Conservation (phyloP, 1,139 yeast species). For the Yarrowia galli region DNA sequence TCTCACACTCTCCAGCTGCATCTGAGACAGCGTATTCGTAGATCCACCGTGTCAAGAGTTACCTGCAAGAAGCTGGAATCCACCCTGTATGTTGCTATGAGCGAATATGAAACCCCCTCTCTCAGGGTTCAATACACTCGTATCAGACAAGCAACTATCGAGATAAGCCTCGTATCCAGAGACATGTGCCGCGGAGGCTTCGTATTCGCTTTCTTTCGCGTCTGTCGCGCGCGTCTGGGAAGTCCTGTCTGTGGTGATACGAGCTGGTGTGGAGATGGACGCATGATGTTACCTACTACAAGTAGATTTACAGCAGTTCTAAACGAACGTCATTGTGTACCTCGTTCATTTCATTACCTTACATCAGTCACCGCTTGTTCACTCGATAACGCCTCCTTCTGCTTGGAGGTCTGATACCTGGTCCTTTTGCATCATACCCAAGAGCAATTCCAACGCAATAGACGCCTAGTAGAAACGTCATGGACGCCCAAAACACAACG, state of each 20-base stretch:
- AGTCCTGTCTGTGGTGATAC: background rate
- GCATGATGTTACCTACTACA: too few relatives aligned
- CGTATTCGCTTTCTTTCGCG: background rate
- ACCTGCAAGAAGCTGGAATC: background rate
- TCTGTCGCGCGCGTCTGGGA: background rate
- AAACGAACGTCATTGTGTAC: too few relatives aligned
- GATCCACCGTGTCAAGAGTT: conserved; percentile 9
- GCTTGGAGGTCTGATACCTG: background rate
- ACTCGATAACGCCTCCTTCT: background rate
- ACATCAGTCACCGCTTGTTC: background rate
- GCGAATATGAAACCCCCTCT: background rate
- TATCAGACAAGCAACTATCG: background rate
- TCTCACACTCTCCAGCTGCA: background rate
- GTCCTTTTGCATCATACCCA: background rate
- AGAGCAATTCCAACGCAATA: conserved; percentile 5
- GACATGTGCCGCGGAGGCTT: background rate
- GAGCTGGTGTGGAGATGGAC: too few relatives aligned
- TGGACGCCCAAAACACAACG: conserved; percentile 10
- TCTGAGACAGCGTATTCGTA: conserved; percentile 6
- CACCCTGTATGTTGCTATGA: background rate
- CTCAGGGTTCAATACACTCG: background rate
- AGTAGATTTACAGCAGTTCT: too few relatives aligned
- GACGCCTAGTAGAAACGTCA: conserved; percentile 19
- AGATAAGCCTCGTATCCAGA: conserved; percentile 10
- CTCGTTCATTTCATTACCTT: too few relatives aligned